Conservation (phyloP, 345 rosid species). For the Excoecaria agallocha region DNA sequence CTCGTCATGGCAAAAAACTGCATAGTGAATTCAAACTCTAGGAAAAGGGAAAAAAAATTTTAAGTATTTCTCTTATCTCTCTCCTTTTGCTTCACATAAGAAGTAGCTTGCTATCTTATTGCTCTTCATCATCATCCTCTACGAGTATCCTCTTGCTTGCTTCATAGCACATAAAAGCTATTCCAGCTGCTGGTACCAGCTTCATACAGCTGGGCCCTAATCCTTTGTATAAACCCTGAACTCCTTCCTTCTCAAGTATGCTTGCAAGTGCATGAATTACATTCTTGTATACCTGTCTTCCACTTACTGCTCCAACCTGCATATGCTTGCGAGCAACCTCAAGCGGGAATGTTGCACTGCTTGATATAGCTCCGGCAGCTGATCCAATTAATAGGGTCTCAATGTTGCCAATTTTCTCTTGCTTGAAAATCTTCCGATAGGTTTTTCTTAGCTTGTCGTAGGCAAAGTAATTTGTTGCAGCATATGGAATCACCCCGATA, state of each 20-base stretch:
- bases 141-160: constrained; percentile 85
- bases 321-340: constrained; percentile 98
- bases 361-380: constrained; percentile 79
- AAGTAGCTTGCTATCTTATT: constrained; percentile 13
- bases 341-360: constrained; percentile 90
- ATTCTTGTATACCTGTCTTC: constrained; percentile 82
- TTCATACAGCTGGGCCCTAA: constrained; percentile 95
- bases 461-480: constrained; percentile 89
- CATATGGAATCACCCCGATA: constrained; percentile 92
- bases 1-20: neutral
- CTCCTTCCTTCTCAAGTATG: constrained; percentile 80
- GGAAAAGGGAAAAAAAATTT: neutral
- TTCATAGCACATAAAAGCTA: constrained; percentile 98
- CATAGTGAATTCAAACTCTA: constrained; percentile 10
- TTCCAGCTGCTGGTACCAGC: constrained; percentile 96
- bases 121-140: constrained; percentile 57
- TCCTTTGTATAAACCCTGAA: constrained; percentile 80
- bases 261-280: constrained; percentile 76
- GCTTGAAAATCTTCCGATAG: constrained; percentile 59
- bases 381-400: constrained; percentile 93
- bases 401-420: constrained; percentile 80
- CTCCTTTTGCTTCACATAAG: neutral
- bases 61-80: neutral
- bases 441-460: constrained; percentile 78
- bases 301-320: constrained; percentile 93